These are phyloP conservation scores for Pythium scleroteichum DNA, from an alignment of 352 stramenopile genomes.

Conservation along the genomic window DNA sequence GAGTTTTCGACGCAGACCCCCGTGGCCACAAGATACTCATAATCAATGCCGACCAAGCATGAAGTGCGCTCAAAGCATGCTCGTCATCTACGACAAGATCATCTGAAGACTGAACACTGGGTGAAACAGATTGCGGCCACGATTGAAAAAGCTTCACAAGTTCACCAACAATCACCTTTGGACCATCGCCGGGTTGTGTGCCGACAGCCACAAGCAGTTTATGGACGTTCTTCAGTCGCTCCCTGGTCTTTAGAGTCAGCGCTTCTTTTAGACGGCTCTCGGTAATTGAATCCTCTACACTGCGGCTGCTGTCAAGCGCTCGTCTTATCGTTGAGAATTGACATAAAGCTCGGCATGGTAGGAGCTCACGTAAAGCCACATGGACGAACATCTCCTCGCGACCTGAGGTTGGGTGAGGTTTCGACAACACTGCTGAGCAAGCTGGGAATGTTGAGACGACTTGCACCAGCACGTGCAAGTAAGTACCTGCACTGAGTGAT, in stretches of 20 bases:
- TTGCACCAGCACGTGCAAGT: conserved; percentile 72
- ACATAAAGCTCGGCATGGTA: conserved; percentile 74
- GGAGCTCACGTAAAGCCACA: conserved; percentile 62
- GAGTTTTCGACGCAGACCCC: conserved; percentile 62
- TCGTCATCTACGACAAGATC: conserved; percentile 63
- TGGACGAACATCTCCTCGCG: conserved; percentile 53
- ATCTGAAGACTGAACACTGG: neutral
- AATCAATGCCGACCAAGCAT: conserved; percentile 82
- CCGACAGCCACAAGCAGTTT: conserved; percentile 66
- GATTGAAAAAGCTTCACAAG: conserved; percentile 68
- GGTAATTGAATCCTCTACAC: conserved; percentile 28
- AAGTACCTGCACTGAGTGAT: conserved; percentile 60
- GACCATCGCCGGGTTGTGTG: conserved; percentile 72
- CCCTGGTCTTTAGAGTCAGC: conserved; percentile 43
- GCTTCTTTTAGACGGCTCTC: conserved; percentile 16
- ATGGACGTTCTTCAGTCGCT: conserved; percentile 68
- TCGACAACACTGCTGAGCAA: conserved; percentile 67
- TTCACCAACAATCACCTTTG: conserved; percentile 75
- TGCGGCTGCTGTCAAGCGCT: conserved; percentile 47
- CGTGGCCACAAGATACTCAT: conserved; percentile 89
- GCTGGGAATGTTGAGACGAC: conserved; percentile 69
- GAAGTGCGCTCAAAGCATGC: conserved; percentile 66
- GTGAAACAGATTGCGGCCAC: conserved; percentile 44
- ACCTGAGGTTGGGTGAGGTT: conserved; percentile 20
- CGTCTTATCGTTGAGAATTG: conserved; percentile 56